phyloP scores from a whole-genome alignment of 2,329 filamentous ascomycete genomes.

The Exutisphaerella laricina region DNA sequence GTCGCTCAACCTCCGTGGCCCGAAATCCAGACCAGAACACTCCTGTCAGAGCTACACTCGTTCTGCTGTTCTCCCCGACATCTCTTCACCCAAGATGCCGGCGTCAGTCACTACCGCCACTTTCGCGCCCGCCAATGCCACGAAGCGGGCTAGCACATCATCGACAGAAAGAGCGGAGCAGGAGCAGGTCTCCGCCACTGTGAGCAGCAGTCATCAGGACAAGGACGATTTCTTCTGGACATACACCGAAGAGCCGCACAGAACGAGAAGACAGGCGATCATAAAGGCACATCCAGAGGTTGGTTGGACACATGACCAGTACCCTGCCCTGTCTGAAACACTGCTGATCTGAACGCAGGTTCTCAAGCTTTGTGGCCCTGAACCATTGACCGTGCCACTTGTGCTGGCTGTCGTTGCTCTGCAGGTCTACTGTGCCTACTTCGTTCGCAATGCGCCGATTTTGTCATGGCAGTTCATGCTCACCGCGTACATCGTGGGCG shows the following conservation, averaged over 20 bases:
- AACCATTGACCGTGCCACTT: slow-evolving; percentile 91
- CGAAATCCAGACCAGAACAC: too few species aligned
- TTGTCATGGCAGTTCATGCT: slow-evolving; percentile 79
- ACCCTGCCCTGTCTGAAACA: too few species aligned
- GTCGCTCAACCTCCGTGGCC: too few species aligned
- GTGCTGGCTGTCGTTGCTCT: slow-evolving; percentile 77
- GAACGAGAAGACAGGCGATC: slow-evolving; percentile 82
- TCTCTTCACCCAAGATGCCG: slow-evolving; percentile 14
- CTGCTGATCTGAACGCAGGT: slow-evolving; percentile 52
- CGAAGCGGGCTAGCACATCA: neutral
- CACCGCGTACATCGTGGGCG: slow-evolving; percentile 84
- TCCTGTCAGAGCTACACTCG: too few species aligned
- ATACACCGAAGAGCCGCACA: slow-evolving; percentile 95
- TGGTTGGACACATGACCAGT: slow-evolving; percentile 27
- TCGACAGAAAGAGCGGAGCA: slow-evolving; percentile 6
- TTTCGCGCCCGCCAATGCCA: slow-evolving; percentile 9
- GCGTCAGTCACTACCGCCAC: slow-evolving; percentile 27
- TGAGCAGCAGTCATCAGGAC: slow-evolving; percentile 17
- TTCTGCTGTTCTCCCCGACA: too few species aligned
- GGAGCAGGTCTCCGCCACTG: slow-evolving; percentile 16
- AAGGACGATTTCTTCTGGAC: slow-evolving; percentile 87
- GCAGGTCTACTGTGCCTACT: slow-evolving; percentile 71
- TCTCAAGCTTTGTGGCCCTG: slow-evolving; percentile 92
- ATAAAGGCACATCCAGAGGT: slow-evolving; percentile 98
- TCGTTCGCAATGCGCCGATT: slow-evolving; percentile 70